Base-by-base conservation (phyloP, 768 basidiomycete genomes). In the Leccinum subgranulosum region DNA sequence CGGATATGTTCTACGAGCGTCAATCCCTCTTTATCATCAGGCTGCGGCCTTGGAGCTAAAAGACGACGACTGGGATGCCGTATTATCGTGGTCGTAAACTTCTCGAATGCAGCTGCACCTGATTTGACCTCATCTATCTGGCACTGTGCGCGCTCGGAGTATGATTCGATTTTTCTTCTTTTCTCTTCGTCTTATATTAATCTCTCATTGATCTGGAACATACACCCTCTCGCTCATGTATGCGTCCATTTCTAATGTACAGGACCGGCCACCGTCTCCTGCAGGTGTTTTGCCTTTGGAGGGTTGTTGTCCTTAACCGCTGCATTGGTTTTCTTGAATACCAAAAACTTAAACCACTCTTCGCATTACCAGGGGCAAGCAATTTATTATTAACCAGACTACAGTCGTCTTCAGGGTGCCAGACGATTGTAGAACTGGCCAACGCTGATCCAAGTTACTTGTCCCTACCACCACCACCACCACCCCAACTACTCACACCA, bases 391-490 rank as follows among this genome's bases (percentile, higher is more conserved):
- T 56, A 43, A 50, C 54, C 46, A 15, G 49, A 51, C 29, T 19
- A 28, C n/a, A 59, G 58, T 45, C 51, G 50, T 56, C 56, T 14
- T 49, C 62, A 58, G 41, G 48, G 27, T 41, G 51, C 34, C 51
- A 41, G 45, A 25, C 63, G 53, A 57, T 54, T 41, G n/a, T 41
- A 41, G 46, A 29, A 27, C 52, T 46, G 45, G 49, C 31, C 17
- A 14, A 60, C 53, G 17, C 29, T 47, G 51, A 53, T 46, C 53
- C 43, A 48, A 17, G 47, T 39, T 59, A 45, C 52, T 60, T 43
- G 21, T 60, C 62, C 58, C 54, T 23, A 52, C 51, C 25, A 46
- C 28, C 31, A 47, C 57, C 17, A 61, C 54, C 34, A 43, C 49
- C 34, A 36, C 34, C 34, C 19, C 19, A 41, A 60, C 43, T 31